phyloP scores from a whole-genome alignment of 2,329 filamentous ascomycete species.

The Colletotrichum caudatum region DNA sequence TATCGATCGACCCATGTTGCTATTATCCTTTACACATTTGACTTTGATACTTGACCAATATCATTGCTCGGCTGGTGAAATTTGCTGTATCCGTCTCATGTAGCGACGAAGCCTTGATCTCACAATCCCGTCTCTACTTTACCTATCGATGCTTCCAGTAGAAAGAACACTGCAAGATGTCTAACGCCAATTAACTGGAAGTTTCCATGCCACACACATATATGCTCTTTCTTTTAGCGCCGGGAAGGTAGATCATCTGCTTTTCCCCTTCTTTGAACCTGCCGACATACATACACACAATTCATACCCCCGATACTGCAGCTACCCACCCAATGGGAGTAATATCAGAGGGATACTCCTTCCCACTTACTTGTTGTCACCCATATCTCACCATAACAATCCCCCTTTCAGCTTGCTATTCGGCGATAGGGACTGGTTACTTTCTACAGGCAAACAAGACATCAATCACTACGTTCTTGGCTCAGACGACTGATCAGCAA shows the following conservation, averaged over 20 bases:
- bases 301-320: background rate
- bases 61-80: background rate
- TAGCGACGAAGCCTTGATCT: background rate
- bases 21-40: background rate
- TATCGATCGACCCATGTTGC: background rate
- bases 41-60: background rate
- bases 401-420: background rate
- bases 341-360: background rate
- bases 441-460: background rate
- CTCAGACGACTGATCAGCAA: no score
- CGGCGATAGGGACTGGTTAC: no score
- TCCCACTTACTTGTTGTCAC: background rate
- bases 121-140: background rate
- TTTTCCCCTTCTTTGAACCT: background rate
- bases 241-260: background rate
- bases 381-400: background rate
- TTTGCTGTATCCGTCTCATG: background rate
- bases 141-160: background rate
- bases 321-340: background rate
- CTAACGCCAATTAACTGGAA: background rate
- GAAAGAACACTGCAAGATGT: background rate
- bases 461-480: background rate
- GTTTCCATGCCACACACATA: no score
- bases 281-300: background rate
- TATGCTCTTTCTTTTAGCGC: background rate